These are phyloP conservation scores for Diddensiella santjacobensis DNA, from an alignment of 805 yeast genomes.

Conservation along the genomic window DNA sequence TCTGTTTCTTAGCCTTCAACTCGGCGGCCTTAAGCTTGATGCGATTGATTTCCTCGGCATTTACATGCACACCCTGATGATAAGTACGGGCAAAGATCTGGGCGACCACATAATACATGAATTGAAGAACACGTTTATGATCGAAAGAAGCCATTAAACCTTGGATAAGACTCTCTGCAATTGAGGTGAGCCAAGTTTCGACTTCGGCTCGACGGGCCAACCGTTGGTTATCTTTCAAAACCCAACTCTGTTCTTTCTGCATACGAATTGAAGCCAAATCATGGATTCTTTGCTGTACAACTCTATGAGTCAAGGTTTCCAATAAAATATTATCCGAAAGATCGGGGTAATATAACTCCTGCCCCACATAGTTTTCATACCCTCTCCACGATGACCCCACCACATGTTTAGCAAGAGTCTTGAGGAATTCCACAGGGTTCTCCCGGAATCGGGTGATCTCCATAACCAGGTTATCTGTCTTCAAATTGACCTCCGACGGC, in stretches of 20 bases:
- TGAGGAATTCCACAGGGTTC: conserved; percentile 33
- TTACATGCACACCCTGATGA: conserved; percentile 41
- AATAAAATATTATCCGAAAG: conserved; percentile 29
- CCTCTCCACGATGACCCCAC: conserved; percentile 37
- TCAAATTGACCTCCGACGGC: conserved; percentile 3
- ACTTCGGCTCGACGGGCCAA: conserved; percentile 27
- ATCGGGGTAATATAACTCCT: conserved; percentile 32
- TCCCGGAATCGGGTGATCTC: conserved; percentile 37
- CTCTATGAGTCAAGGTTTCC: conserved; percentile 31
- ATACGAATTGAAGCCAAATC: conserved; percentile 32
- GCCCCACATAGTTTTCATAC: conserved; percentile 37
- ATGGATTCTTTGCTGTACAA: conserved; percentile 30
- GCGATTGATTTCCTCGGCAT: conserved; percentile 33
- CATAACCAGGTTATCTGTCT: conserved; percentile 16
- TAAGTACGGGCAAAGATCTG: conserved; percentile 39
- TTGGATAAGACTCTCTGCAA: conserved; percentile 30
- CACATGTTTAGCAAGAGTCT: conserved; percentile 30
- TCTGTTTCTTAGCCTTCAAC: conserved; percentile 34
- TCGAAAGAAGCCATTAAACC: conserved; percentile 36
- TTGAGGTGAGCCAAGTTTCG: conserved; percentile 30
- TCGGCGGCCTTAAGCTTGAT: conserved; percentile 33
- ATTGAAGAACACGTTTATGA: conserved; percentile 28
- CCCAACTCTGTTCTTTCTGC: conserved; percentile 28
- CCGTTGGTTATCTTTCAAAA: conserved; percentile 24
- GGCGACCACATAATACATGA: conserved; percentile 36